Evolutionary conservation across 1,284 basidiomycete genomes (phyloP).

Genomic region (Cryptococcus sp.): DNA sequence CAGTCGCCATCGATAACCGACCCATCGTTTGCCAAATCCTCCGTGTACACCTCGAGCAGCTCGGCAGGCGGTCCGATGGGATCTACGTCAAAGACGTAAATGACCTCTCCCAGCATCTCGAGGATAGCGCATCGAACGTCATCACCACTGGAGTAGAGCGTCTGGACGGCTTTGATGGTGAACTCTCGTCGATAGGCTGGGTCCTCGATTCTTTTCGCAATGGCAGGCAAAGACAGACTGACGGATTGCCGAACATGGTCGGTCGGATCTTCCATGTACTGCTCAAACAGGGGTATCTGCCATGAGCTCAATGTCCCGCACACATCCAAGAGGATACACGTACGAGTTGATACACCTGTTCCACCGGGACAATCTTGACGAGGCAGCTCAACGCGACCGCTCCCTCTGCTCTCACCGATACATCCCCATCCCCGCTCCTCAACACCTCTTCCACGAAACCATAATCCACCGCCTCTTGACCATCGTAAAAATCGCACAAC

Average conservation of each 20-base stretch:
- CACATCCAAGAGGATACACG: constrained; percentile 32
- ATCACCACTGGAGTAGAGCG: constrained; percentile 62
- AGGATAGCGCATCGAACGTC: constrained; percentile 75
- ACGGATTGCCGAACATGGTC: constrained; percentile 88
- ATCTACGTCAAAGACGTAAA: constrained; percentile 73
- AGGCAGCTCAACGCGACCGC: constrained; percentile 82
- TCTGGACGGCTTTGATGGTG: constrained; percentile 59
- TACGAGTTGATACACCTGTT: constrained; percentile 65
- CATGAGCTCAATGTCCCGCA: not conserved
- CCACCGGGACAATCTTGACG: constrained; percentile 73
- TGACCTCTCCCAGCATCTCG: constrained; percentile 85
- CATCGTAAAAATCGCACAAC: constrained; percentile 53
- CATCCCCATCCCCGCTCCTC: constrained; percentile 67
- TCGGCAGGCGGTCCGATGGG: constrained; percentile 65
- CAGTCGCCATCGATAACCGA: constrained; percentile 56
- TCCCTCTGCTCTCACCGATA: constrained; percentile 83
- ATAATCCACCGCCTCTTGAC: constrained; percentile 57
- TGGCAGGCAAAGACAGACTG: constrained; percentile 75
- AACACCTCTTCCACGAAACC: constrained; percentile 76
- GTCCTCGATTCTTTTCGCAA: constrained; percentile 61
- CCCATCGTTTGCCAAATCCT: constrained; percentile 22
- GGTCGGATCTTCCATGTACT: constrained; percentile 62
- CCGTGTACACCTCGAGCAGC: constrained; percentile 69
- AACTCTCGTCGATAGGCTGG: constrained; percentile 55
- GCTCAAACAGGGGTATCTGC: constrained; percentile 73